Evolutionary conservation across 2,329 filamentous ascomycete genomes (phyloP), one percentile per base, ranked within the genome.

Genomic region (Pseudovirgaria hyperparasitica): DNA sequence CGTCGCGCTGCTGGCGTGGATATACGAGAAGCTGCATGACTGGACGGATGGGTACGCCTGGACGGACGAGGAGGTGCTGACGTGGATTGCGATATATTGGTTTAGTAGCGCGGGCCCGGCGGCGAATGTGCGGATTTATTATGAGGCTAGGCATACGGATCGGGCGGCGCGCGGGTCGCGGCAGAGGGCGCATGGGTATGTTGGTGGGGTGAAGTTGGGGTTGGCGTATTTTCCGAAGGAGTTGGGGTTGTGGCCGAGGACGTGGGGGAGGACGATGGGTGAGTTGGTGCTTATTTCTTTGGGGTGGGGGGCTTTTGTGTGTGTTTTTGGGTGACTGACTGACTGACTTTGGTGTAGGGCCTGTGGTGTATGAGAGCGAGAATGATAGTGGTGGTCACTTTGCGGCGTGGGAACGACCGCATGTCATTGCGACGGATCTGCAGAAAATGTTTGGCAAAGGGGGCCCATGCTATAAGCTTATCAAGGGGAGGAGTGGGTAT

Each of bases 11-110:
- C 58, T 87, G 2, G 70, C 77, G 0, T 90, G 82, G 82, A 73
- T 87, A 18, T 80, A 80, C 38, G 82, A 87, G 53, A 87, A 87
- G 46, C 55, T 87, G 19, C 70, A 76, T 38, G 74, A 80, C 39
- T 87, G 80, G 81, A 74, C 73, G 0, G 79, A 86, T 40, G 41
- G 40, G 1, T 84, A 84, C 42, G 57, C 67, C 0, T 86, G 79
- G 79, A 76, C 70, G 0, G 74, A 82, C 34, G 77, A 85, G 29
- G 79, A 86, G 53, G 65, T 86, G 6, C 54, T 82, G 15, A 81
- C 73, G 0, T 87, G 79, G 81, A 54, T 85, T 1, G 70, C 63
- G 26, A 66, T 86, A 20, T 86, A 86, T 47, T 72, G 67, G 45
- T 84, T 84, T 52, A 75, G 70, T 6, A 65, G 57, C 0, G 74